These are phyloP conservation scores for Cornus kousa DNA, from an alignment of 148 eudicot species.

Conservation along the genomic window DNA sequence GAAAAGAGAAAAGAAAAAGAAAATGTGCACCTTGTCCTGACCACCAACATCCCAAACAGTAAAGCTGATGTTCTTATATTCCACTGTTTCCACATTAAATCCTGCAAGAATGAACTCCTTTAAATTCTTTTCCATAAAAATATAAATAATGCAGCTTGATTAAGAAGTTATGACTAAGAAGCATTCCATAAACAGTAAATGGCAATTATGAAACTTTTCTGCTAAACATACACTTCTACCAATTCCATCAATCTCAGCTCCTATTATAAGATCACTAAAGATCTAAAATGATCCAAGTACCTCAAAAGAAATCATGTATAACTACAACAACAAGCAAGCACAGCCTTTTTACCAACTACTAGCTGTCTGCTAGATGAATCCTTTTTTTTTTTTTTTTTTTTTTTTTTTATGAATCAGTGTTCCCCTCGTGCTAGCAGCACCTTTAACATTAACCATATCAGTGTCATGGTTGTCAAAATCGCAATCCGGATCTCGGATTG, in stretches of 20 bases:
- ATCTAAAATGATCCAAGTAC: not conserved
- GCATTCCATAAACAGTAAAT: not conserved
- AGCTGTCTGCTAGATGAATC: too few species aligned
- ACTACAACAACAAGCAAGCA: not conserved
- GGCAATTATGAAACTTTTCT: not conserved
- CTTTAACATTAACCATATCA: not conserved
- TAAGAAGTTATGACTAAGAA: not conserved
- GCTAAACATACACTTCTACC: not conserved
- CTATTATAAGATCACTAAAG: not conserved
- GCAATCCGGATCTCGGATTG: too few species aligned
- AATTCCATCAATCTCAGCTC: not conserved
- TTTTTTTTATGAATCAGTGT: not conserved
- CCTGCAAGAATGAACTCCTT: constrained; percentile 7
- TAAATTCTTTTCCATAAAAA: not conserved
- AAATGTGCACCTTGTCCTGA: constrained; percentile 24
- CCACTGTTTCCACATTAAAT: constrained; percentile 30
- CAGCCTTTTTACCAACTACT: too few species aligned
- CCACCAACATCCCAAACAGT: constrained; percentile 36
- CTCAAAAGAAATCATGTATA: not conserved
- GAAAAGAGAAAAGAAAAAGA: not conserved
- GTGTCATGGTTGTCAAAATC: not conserved
- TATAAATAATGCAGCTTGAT: not conserved
- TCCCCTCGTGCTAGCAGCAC: not conserved
- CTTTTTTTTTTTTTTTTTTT: too few species aligned
- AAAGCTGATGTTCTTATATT: constrained; percentile 31